phyloP scores from a whole-genome alignment of 371 early-diverging fungal species.

The Circinella minor region DNA sequence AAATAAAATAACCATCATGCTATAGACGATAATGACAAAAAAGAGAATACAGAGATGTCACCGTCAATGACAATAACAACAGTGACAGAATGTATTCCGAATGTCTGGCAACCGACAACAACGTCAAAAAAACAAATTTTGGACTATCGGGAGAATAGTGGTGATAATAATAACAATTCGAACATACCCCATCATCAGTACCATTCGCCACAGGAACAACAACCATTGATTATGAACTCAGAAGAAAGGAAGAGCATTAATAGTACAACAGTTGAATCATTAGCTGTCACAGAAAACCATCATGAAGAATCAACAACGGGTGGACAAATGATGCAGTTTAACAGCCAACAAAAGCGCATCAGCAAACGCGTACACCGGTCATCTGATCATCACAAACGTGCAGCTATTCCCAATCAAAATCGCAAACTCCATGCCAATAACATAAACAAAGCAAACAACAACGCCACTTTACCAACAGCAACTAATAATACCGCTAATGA shows the following conservation, averaged over 20 bases:
- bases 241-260: neutral
- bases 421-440: conserved; percentile 6
- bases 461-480: neutral
- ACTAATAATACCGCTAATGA: neutral
- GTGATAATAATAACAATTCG: neutral
- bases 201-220: conserved; percentile 4
- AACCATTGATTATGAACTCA: neutral
- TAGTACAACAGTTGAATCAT: neutral
- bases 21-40: neutral
- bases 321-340: neutral
- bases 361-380: conserved; percentile 11
- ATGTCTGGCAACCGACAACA: neutral
- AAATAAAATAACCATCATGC: neutral
- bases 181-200: neutral
- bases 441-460: conserved; percentile 3
- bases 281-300: conserved; percentile 6
- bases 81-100: conserved; percentile 5
- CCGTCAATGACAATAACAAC: neutral
- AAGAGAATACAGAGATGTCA: neutral
- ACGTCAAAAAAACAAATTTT: neutral
- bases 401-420: conserved; percentile 14
- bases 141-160: conserved; percentile 8
- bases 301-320: neutral
- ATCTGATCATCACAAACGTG: conserved; percentile 22
- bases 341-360: conserved; percentile 12